These are phyloP conservation scores for Kazachstania psychrophila DNA, from an alignment of 805 yeast species.

Conservation along the genomic window DNA sequence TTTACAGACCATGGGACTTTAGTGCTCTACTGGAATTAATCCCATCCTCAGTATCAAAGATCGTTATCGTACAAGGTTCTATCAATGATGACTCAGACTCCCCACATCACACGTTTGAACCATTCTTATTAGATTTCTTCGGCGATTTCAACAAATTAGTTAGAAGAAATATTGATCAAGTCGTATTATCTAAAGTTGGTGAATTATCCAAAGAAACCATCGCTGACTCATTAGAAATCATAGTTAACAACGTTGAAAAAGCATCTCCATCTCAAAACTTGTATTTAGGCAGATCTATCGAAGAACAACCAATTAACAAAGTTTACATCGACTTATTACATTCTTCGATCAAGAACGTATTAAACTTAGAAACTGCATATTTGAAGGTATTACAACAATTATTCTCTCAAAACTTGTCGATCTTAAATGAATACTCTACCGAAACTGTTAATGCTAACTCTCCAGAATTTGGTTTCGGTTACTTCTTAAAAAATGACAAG, in stretches of 20 bases:
- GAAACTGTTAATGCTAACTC: constrained; percentile 39
- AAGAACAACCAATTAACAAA: constrained; percentile 1
- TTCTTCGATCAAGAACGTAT: constrained; percentile 35
- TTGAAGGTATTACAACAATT: constrained; percentile 65
- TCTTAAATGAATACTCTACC: constrained; percentile 51
- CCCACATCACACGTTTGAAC: constrained; percentile 43
- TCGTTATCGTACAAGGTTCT: constrained; percentile 62
- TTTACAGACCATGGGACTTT: constrained; percentile 66
- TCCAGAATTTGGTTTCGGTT: constrained; percentile 87
- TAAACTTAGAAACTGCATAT: constrained; percentile 64
- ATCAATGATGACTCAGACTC: constrained; percentile 7
- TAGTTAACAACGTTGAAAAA: constrained; percentile 42
- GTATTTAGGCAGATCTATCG: constrained; percentile 39
- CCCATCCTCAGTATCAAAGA: constrained; percentile 45
- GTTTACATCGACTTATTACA: constrained; percentile 6
- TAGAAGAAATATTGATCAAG: constrained; percentile 39
- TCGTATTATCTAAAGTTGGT: constrained; percentile 45
- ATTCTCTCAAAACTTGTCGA: constrained; percentile 41
- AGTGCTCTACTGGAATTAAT: constrained; percentile 39
- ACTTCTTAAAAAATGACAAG: constrained; percentile 49
- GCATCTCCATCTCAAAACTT: constrained; percentile 54
- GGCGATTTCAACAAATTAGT: constrained; percentile 42
- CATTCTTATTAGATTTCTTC: constrained; percentile 69
- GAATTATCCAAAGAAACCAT: constrained; percentile 11
- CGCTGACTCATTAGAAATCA: constrained; percentile 35